Evolutionary conservation across 306 rosid species (phyloP).

Genomic region (Dryas octopetala): DNA sequence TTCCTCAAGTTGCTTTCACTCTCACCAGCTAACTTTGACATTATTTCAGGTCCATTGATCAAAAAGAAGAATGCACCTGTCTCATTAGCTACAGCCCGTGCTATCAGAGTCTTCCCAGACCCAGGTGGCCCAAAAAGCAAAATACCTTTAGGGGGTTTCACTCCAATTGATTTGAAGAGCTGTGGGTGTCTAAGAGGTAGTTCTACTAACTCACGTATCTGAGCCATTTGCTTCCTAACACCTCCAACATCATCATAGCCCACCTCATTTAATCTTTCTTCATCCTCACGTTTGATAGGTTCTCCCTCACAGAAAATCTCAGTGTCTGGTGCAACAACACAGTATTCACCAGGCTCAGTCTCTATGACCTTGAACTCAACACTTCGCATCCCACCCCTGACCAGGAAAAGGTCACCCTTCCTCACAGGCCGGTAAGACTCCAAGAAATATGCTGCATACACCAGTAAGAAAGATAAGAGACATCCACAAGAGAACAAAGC

Average conservation of each 20-base stretch:
- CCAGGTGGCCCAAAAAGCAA: slow-evolving; percentile 77
- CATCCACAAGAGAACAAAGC: slow-evolving; percentile 1
- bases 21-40: slow-evolving; percentile 79
- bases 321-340: slow-evolving; percentile 66
- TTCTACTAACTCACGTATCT: slow-evolving; percentile 70
- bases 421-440: slow-evolving; percentile 57
- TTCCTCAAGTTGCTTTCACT: slow-evolving; percentile 71
- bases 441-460: slow-evolving; percentile 47
- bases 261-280: slow-evolving; percentile 56
- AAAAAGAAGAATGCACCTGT: slow-evolving; percentile 73
- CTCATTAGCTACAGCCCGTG: slow-evolving; percentile 75
- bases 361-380: slow-evolving; percentile 62
- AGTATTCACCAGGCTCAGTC: slow-evolving; percentile 60
- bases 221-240: slow-evolving; percentile 80
- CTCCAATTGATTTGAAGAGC: slow-evolving; percentile 69
- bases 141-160: slow-evolving; percentile 72
- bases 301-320: slow-evolving; percentile 70
- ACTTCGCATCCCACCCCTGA: slow-evolving; percentile 62
- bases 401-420: slow-evolving; percentile 66
- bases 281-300: slow-evolving; percentile 64
- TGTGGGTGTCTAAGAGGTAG: slow-evolving; percentile 79
- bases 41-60: slow-evolving; percentile 70
- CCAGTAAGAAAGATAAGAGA: slow-evolving; percentile 16
- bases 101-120: slow-evolving; percentile 66
- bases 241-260: slow-evolving; percentile 80